A percentile compares a stretch with the other conserved stretches of the same genome.
Evolutionary conservation across 129 eudicot species (phyloP).

Genomic region (Flaveria ramosissima): DNA sequence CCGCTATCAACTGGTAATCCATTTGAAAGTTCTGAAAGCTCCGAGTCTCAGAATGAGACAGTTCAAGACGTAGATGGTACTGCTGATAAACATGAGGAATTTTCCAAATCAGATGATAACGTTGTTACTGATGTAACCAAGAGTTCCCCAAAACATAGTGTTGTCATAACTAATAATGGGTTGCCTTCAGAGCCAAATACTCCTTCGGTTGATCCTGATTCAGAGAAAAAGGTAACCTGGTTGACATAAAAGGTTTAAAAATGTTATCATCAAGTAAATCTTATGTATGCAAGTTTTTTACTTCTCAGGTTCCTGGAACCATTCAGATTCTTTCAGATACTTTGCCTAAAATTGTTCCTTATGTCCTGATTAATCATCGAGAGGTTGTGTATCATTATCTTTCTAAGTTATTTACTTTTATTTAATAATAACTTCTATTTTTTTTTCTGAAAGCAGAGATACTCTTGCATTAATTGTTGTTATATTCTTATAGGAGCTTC

Average conservation of each 20-base stretch:
- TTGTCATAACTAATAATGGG: constrained; percentile 41
- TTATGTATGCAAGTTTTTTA: constrained; percentile 28
- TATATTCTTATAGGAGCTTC: constrained; percentile 73
- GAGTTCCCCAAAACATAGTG: constrained; percentile 34
- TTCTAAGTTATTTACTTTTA: constrained; percentile 11
- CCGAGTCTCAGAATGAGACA: constrained; percentile 29
- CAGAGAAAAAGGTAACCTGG: constrained; percentile 54
- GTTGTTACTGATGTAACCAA: constrained; percentile 32
- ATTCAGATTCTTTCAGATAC: constrained; percentile 92
- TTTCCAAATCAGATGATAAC: constrained; percentile 47
- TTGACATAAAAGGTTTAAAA: constrained; percentile 18
- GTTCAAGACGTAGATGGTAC: constrained; percentile 32
- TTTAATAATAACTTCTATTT: not conserved
- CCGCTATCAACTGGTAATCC: constrained; percentile 39
- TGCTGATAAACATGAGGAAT: constrained; percentile 29
- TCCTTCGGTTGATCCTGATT: constrained; percentile 44
- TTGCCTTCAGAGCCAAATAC: constrained; percentile 38
- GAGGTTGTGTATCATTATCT: constrained; percentile 54
- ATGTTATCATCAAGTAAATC: not conserved
- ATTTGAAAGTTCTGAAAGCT: constrained; percentile 31
- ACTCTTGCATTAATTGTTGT: constrained; percentile 25
- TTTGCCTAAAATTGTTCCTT: constrained; percentile 95
- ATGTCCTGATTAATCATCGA: constrained; percentile 92
- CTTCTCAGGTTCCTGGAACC: constrained; percentile 78
- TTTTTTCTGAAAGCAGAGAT: not conserved